phyloP scores from a whole-genome alignment of 306 rosid genomes.

The Cicer bijugum region DNA sequence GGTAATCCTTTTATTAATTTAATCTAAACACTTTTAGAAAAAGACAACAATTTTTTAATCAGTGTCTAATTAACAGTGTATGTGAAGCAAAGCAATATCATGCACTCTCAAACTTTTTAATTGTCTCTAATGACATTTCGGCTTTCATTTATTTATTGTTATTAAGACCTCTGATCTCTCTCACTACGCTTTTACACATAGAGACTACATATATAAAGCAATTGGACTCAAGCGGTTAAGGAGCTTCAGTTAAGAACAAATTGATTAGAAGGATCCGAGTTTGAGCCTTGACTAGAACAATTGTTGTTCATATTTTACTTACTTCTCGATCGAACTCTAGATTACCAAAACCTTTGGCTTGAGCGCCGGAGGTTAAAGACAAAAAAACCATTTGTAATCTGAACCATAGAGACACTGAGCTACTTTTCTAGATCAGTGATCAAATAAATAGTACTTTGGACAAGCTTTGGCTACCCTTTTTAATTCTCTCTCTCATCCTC shows the following conservation, averaged over 20 bases:
- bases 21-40: constrained; percentile 37
- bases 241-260: no score
- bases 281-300: no score
- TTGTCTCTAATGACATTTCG: constrained; percentile 30
- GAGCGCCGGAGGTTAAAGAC: no score
- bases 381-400: background rate
- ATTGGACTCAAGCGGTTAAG: no score
- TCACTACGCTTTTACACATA: background rate
- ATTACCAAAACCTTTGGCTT: no score
- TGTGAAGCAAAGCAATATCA: constrained; percentile 55
- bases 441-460: constrained; percentile 21
- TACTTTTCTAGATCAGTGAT: constrained; percentile 29
- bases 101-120: constrained; percentile 43
- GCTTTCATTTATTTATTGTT: constrained; percentile 18
- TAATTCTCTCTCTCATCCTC: background rate
- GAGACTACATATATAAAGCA: background rate
- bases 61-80: constrained; percentile 46
- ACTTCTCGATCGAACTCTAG: no score
- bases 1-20: constrained; percentile 43
- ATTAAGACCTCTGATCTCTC: constrained; percentile 24
- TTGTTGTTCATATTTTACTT: no score
- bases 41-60: constrained; percentile 26
- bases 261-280: no score
- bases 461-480: constrained; percentile 17
- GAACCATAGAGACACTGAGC: constrained; percentile 9